Evolutionary conservation across 441 rosid species (phyloP).

Genomic region (Corymbia citriodora): DNA sequence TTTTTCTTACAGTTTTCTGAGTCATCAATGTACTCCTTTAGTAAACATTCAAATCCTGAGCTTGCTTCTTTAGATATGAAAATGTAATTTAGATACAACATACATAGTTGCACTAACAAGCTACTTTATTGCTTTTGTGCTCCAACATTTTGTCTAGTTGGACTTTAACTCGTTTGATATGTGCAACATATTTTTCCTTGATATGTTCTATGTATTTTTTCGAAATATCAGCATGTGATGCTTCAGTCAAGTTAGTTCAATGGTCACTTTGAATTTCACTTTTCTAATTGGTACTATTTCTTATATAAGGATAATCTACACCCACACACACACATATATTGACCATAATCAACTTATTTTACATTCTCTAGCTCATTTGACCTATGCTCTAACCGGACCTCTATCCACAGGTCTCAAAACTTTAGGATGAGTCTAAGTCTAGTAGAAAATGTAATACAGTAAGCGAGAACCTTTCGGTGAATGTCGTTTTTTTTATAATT

Average conservation of each 20-base stretch:
- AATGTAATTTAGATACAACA: neutral
- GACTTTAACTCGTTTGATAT: neutral
- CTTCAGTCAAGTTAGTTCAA: neutral
- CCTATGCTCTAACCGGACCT: too few species aligned
- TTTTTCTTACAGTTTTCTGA: neutral
- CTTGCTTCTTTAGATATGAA: neutral
- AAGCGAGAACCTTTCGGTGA: too few species aligned
- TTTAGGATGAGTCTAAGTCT: too few species aligned
- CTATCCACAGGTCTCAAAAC: too few species aligned
- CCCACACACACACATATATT: too few species aligned
- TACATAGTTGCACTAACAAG: neutral
- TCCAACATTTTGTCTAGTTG: neutral
- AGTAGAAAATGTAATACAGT: too few species aligned
- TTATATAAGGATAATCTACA: too few species aligned
- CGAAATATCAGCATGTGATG: neutral
- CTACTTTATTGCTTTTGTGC: neutral
- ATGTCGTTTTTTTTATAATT: too few species aligned
- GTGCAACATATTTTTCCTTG: neutral
- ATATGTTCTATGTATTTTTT: neutral
- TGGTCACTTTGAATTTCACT: too few species aligned
- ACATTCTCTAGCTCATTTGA: too few species aligned
- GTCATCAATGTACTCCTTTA: neutral
- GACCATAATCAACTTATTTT: too few species aligned
- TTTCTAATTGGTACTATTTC: too few species aligned
- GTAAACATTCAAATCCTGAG: neutral